Percentiles rank a stretch among this genome's conserved stretches.
Evolutionary conservation across 805 yeast species (phyloP).

Genomic region (Suhomyces sp.): DNA sequence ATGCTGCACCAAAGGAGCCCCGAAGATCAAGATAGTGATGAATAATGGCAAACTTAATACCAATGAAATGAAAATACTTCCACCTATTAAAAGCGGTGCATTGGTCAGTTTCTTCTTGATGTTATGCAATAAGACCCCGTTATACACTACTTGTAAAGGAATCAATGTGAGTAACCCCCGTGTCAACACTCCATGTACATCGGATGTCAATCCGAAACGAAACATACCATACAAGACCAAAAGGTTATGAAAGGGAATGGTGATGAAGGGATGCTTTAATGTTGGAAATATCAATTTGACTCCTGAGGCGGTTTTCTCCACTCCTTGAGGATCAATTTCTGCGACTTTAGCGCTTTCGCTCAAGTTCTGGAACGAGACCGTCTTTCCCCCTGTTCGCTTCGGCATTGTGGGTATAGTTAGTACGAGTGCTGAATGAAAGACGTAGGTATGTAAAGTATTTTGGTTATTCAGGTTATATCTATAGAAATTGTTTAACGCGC

Average conservation of each 20-base stretch:
- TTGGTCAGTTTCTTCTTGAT: conserved; percentile 7
- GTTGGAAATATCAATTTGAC: conserved; percentile 18
- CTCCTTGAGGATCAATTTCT: neutral
- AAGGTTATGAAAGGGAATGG: conserved; percentile 32
- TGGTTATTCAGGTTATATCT: no score
- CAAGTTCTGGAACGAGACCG: conserved; percentile 19
- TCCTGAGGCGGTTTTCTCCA: neutral
- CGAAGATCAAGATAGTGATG: conserved; percentile 56
- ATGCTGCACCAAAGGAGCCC: conserved; percentile 70
- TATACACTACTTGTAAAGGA: conserved; percentile 24
- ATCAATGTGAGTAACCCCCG: conserved; percentile 26
- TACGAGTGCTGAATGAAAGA: no score
- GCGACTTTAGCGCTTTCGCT: conserved; percentile 1
- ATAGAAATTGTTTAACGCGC: no score
- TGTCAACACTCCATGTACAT: conserved; percentile 22
- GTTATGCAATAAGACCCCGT: conserved; percentile 7
- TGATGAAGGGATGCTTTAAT: conserved; percentile 12
- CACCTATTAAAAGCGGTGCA: conserved; percentile 13
- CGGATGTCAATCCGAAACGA: conserved; percentile 26
- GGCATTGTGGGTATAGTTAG: conserved; percentile 6
- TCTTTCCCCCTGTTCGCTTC: conserved; percentile 14
- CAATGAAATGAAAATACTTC: conserved; percentile 31
- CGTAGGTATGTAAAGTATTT: no score
- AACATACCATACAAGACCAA: conserved; percentile 30
- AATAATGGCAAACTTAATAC: conserved; percentile 40